Evolutionary conservation across 768 basidiomycete species (phyloP).

Genomic region (Butyriboletus loyo): DNA sequence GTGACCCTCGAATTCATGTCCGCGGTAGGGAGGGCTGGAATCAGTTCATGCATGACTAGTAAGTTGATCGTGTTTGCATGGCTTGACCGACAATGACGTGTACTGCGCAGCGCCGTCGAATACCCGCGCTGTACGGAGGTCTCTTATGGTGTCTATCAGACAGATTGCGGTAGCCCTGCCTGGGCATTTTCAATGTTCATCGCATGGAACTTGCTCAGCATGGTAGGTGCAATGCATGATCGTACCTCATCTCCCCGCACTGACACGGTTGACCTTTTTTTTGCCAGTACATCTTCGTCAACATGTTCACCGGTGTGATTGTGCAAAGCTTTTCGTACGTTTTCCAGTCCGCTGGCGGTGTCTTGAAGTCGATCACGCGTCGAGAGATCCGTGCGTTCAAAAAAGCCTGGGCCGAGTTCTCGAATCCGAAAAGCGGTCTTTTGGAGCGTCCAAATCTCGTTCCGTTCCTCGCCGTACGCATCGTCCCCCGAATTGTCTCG

Average conservation of each 20-base stretch:
- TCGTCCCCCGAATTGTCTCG: background rate
- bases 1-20: conserved; percentile 1
- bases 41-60: conserved; percentile 97
- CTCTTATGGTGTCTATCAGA: conserved; percentile 43
- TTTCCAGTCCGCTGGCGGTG: conserved; percentile 82
- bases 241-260: conserved; percentile 17
- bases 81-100: background rate
- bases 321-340: conserved; percentile 97
- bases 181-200: conserved; percentile 91
- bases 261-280: background rate
- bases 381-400: conserved; percentile 95
- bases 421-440: conserved; percentile 74
- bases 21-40: conserved; percentile 87
- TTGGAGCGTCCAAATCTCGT: conserved; percentile 69
- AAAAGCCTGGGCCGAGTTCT: conserved; percentile 87
- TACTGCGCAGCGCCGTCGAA: conserved; percentile 53
- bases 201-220: conserved; percentile 92
- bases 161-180: conserved; percentile 82
- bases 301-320: conserved; percentile 95
- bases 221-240: conserved; percentile 48
- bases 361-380: conserved; percentile 70
- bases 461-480: conserved; percentile 75
- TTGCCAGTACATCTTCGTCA: conserved; percentile 86
- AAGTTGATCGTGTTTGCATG: conserved; percentile 2
- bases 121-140: conserved; percentile 81